A percentile compares a stretch with the other conserved stretches of the same genome.
Conservation (phyloP, 768 basidiomycete species). For the Mycena indigotica region DNA sequence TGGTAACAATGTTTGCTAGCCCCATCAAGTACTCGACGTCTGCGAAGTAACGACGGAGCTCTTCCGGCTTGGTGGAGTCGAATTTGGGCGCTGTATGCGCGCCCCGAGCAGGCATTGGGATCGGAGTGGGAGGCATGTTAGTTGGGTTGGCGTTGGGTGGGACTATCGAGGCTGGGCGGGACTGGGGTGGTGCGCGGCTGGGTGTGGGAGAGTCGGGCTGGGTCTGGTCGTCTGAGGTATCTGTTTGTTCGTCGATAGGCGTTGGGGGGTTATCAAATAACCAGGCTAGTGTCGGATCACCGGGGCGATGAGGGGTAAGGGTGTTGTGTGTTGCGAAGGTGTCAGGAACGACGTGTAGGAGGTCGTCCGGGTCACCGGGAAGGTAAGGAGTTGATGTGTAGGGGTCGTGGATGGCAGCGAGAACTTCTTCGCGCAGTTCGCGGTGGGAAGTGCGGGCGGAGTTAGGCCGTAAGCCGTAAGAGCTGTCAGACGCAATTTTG, state of each 20-base stretch:
- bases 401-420: conserved; percentile 1
- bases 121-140: neutral
- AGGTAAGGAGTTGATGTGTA: neutral
- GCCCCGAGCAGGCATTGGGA: conserved; percentile 20
- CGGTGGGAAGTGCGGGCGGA: neutral
- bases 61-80: conserved; percentile 13
- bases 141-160: neutral
- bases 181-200: no score
- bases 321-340: conserved; percentile 3
- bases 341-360: neutral
- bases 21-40: conserved; percentile 19
- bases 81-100: conserved; percentile 22
- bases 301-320: conserved; percentile 1
- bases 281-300: conserved; percentile 1
- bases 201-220: neutral
- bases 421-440: neutral
- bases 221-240: neutral
- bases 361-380: neutral
- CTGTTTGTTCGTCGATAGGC: neutral
- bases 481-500: neutral
- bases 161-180: neutral
- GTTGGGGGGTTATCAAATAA: conserved; percentile 4
- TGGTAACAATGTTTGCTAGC: conserved; percentile 1
- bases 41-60: conserved; percentile 21
- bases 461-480: neutral